phyloP scores from a whole-genome alignment of 441 rosid genomes.

The Lepidium campestre region DNA sequence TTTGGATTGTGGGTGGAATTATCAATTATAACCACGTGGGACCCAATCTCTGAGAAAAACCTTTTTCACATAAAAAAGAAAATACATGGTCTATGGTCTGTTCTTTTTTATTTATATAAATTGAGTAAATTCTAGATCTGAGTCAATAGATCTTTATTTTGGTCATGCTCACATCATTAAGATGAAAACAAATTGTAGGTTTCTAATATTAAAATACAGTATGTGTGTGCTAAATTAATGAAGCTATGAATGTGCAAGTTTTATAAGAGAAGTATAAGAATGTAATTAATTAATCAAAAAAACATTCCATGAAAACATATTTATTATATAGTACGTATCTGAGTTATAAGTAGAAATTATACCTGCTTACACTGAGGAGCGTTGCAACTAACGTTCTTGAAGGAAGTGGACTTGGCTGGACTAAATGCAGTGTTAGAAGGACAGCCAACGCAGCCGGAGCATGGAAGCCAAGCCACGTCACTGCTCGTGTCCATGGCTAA shows the following conservation, averaged over 20 bases:
- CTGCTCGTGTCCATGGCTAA: slow-evolving; percentile 85
- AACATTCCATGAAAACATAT: slow-evolving; percentile 21
- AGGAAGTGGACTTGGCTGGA: slow-evolving; percentile 53
- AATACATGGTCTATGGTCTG: neutral
- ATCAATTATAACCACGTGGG: slow-evolving; percentile 14
- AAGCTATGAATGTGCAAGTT: neutral
- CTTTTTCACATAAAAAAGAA: neutral
- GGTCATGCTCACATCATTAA: slow-evolving; percentile 1
- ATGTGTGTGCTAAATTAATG: neutral
- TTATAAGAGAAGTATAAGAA: neutral
- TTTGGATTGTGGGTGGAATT: slow-evolving; percentile 8
- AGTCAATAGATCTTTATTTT: neutral
- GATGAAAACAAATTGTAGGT: slow-evolving; percentile 1
- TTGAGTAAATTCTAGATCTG: slow-evolving; percentile 7
- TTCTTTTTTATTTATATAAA: neutral
- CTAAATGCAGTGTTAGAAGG: slow-evolving; percentile 41
- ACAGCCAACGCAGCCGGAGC: slow-evolving; percentile 80
- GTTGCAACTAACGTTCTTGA: slow-evolving; percentile 51
- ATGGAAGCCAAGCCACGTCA: slow-evolving; percentile 84
- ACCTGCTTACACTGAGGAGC: slow-evolving; percentile 70
- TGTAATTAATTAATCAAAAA: neutral
- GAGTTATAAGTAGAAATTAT: neutral
- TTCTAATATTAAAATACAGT: neutral
- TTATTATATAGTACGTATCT: neutral
- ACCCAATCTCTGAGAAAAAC: neutral